Conservation (phyloP, 2,329 filamentous ascomycete genomes). For the Beauveria pseudobassiana region DNA sequence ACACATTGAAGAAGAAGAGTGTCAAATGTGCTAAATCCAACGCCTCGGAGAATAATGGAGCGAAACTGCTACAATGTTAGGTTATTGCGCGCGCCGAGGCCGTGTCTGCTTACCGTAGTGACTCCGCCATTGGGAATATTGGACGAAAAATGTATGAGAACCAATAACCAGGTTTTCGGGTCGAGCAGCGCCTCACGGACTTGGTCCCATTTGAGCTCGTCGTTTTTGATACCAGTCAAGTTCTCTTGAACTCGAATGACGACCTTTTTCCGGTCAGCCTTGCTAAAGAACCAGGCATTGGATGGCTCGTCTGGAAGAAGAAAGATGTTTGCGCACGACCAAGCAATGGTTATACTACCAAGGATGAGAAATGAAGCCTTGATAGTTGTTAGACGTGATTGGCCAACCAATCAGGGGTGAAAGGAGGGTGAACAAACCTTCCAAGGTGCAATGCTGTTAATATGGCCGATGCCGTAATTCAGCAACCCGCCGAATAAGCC, state of each 20-base stretch:
- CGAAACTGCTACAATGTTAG: slow-evolving; percentile 15
- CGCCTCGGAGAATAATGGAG: slow-evolving; percentile 18
- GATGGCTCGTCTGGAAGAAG: slow-evolving; percentile 5
- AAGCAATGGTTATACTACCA: background rate
- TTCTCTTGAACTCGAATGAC: background rate
- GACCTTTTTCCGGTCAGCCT: background rate
- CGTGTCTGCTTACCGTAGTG: slow-evolving; percentile 27
- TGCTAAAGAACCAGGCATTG: background rate
- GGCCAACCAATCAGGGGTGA: background rate
- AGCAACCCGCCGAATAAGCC: slow-evolving; percentile 17
- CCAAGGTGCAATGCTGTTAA: slow-evolving; percentile 37
- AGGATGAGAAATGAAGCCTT: slow-evolving; percentile 3
- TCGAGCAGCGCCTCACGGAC: slow-evolving; percentile 31
- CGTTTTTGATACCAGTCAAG: background rate
- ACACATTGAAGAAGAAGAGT: slow-evolving; percentile 17
- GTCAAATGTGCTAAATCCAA: slow-evolving; percentile 19
- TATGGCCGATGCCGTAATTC: slow-evolving; percentile 19
- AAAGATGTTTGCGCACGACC: background rate
- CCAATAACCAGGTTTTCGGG: slow-evolving; percentile 35
- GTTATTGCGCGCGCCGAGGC: background rate
- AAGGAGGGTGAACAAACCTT: slow-evolving; percentile 27
- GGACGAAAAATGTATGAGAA: slow-evolving; percentile 24
- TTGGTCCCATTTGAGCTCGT: slow-evolving; percentile 30
- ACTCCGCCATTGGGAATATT: slow-evolving; percentile 49
- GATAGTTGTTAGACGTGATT: background rate